Percentiles rank a stretch among this genome's conserved stretches.
Conservation (phyloP, 2,329 filamentous ascomycete species). For the Akanthomyces dipterigenus region DNA sequence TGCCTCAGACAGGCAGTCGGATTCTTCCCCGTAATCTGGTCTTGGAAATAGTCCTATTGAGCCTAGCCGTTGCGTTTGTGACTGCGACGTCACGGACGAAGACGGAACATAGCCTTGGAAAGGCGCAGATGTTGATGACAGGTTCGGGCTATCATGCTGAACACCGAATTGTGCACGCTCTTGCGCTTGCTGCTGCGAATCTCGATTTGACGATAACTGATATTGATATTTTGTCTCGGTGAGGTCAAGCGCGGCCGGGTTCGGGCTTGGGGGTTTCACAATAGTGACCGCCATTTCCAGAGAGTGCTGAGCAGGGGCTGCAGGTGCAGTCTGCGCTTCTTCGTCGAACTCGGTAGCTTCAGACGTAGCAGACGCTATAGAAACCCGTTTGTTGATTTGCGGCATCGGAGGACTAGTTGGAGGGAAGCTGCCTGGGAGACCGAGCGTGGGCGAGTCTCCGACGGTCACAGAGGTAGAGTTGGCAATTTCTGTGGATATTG, state of each 20-base stretch:
- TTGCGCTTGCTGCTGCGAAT: conserved; percentile 14
- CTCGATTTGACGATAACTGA: conserved; percentile 41
- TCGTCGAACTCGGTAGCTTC: conserved; percentile 64
- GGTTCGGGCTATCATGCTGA: background rate
- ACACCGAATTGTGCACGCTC: background rate
- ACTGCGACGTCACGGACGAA: background rate
- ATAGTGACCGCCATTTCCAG: conserved; percentile 20
- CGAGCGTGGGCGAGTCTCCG: conserved; percentile 58
- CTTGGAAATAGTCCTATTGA: conserved; percentile 27
- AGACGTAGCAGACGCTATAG: conserved; percentile 54
- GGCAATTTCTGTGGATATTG: conserved; percentile 11
- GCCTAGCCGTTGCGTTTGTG: background rate
- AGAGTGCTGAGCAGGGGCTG: conserved; percentile 28
- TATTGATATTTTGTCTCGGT: conserved; percentile 40
- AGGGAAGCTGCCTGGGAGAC: conserved; percentile 58
- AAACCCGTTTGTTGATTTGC: conserved; percentile 45
- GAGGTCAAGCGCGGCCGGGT: conserved; percentile 17
- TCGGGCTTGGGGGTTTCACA: conserved; percentile 25
- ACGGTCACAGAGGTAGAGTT: background rate
- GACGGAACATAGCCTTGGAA: background rate
- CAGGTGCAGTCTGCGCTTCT: conserved; percentile 59
- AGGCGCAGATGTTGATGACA: background rate
- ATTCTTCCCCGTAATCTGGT: conserved; percentile 29
- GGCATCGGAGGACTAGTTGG: conserved; percentile 30
- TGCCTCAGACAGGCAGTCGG: conserved; percentile 32